Evolutionary conservation across 140 eudicot species (phyloP), one percentile per base, ranked within the genome.

Genomic region (Erigeron philadelphicus): DNA sequence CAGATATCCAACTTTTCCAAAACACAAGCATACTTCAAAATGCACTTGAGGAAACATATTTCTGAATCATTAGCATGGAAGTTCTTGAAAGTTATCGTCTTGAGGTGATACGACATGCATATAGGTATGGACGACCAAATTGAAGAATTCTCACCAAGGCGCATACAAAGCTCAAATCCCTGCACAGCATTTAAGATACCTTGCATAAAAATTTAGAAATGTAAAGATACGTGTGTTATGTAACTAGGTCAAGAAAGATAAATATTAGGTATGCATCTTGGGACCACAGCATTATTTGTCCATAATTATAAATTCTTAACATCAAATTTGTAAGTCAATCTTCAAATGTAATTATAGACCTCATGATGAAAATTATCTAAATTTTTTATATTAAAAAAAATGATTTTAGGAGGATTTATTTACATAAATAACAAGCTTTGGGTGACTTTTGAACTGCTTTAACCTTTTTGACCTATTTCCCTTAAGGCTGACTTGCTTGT

Each of bases 71-170:
- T 47, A 21, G 84, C 85, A 67, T 47, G 68, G 72, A 79, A 81
- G 76, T 84, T 79, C 59, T 73, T 75, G 67, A 79, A 71, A 62
- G 49, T 70, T 79, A 80, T 60, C 16, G 59, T 63, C 83, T 78
- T 87, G 60, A 87, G 86, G 53, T 70, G 72, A 53, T 70, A 41
- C 13, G 79, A 55, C 70, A 84, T 72, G 72, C 86, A 78, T 61
- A 31, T 45, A 60, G 86, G 85, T 68, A 66, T 76, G 0, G 56
- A 43, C 57, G n/a, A 48, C 62, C 57, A 60, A 44, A 9, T 77
- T 76, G 67, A 61, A 80, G 70, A 73, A 49, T 71, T 74, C 44
- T 62, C 83, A 48, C 50, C 52, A 35, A 61, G 73, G 43, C 67
- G 59, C 76, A 79, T 67, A 41, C 49, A 44, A 8, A 50, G 66